Evolutionary conservation across 164 flowering plant species (phyloP), one percentile per base, ranked within the genome.

Genomic region (Aristolochia fimbriata): DNA sequence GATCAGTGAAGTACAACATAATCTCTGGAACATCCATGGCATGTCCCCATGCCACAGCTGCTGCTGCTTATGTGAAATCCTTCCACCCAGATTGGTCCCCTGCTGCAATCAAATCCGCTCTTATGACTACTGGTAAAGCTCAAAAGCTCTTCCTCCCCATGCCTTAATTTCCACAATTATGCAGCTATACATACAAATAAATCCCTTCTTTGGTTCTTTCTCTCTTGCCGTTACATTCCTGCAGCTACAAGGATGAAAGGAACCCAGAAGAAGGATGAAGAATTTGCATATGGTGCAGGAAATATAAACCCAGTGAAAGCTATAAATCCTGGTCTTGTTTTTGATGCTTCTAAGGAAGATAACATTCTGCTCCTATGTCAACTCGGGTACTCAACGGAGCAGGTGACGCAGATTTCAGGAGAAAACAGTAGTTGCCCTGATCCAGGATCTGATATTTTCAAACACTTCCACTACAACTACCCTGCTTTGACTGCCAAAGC

Each of bases 391-490:
- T 16, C 33, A 14, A 3, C 60, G 6, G 12, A 4, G 23, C 41
- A 9, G 27, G 3, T 74, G 7, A 43, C n/a, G 55, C 30, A 51
- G 2, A 57, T 73, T 17, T 19, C 69, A 19, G 73, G 69, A 16
- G 31, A 30, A 11, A 56, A 62, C 0, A 49, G 16, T 10, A 41
- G 16, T 6, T 68, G 71, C 30, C 79, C 86, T 73, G 66, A 80
- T 27, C 30, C 30, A 0, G 54, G 41, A 53, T 55, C 62, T 27
- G 62, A 51, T 51, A 71, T 67, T 1, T 73, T 79, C 14, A 57
- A 82, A 80, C n/a, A 16, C 45, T 27, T 27, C 5, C 87, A 85
- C 13, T 78, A 84, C 24, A 88, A 88, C 70, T 88, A 88, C 60
- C 96, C 96, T 8, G 72, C 83, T 27, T 77, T 88, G 72, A 79